Base-by-base conservation (phyloP, 2,329 filamentous ascomycete genomes). In the Incumbomyces lentus region DNA sequence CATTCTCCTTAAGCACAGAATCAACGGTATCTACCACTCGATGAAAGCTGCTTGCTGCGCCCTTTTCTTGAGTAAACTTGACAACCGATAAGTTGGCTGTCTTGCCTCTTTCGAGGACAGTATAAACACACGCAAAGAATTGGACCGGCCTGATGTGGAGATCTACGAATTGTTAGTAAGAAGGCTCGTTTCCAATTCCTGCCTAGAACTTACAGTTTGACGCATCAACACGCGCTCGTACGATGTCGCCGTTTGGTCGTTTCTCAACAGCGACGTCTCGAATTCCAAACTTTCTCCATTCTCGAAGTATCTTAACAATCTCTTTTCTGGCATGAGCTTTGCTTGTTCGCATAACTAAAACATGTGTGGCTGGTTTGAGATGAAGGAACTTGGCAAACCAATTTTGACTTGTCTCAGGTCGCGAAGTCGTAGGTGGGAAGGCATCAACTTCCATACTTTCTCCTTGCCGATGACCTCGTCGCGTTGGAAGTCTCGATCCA, bases 321-420 rank as follows among this genome's bases (percentile, higher is more conserved):
- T 94, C 88, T 59, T 85, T 83, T 36, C 87, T 79, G 36, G 83
- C 84, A 49, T 80, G 77, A n/a, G 74, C 73, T 56, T 83, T 82
- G 4, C 82, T 78, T 18, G 87, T 73, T 2, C 74, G 74, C 62
- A 95, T 81, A 62, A 87, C 92, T 13, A 95, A 65, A 22, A 85
- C 75, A 52, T 79, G 78, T 13, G 72, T 82, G 0, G 82, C 85
- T 1, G 90, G 90, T 62, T 92, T 95, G 60, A 95, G 82, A 46
- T 87, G 80, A 68, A 96, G 86, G 38, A 96, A 78, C 13, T 86
- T 84, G 26, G 86, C 83, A 44, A 96, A 76, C 89, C 90, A 95
- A 56, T 84, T 94, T 59, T 87, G 81, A 60, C 80, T 82, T 64
- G 73, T 61, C 51, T 66, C 67, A 53, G 58, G 62, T 13, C 45